phyloP scores from a whole-genome alignment of 495 filamentous ascomycete species.

The Aspergillus carlsbadensis region DNA sequence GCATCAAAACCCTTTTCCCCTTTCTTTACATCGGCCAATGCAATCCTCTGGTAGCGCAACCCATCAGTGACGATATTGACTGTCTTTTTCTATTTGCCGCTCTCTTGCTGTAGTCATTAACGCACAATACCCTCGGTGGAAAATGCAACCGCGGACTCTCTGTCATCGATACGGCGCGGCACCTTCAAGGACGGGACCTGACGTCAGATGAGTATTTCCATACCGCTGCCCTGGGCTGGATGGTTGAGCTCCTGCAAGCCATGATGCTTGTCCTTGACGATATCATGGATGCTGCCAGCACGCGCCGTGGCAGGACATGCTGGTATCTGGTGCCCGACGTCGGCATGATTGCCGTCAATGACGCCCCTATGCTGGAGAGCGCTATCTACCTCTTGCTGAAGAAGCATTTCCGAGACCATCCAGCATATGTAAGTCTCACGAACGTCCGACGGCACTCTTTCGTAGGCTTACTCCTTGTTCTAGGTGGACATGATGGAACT shows the following conservation, averaged over 20 bases:
- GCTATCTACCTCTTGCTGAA: slow-evolving; percentile 76
- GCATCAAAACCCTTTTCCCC: too few relatives aligned
- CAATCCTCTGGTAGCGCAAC: too few relatives aligned
- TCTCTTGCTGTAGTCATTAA: too few relatives aligned
- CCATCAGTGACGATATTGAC: too few relatives aligned
- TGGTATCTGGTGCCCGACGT: slow-evolving; percentile 82
- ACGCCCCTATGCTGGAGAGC: slow-evolving; percentile 80
- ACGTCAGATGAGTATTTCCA: slow-evolving; percentile 68
- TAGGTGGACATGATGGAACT: too few relatives aligned
- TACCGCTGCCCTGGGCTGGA: slow-evolving; percentile 77
- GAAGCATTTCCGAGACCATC: slow-evolving; percentile 73
- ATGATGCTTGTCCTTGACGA: slow-evolving; percentile 91
- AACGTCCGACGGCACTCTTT: slow-evolving; percentile 49
- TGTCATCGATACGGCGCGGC: slow-evolving; percentile 73
- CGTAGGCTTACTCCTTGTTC: too few relatives aligned
- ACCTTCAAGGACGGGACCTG: slow-evolving; percentile 66
- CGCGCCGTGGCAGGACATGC: slow-evolving; percentile 78
- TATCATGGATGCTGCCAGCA: slow-evolving; percentile 87
- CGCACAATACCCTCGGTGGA: slow-evolving; percentile 51
- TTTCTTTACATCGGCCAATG: too few relatives aligned
- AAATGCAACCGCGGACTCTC: slow-evolving; percentile 95
- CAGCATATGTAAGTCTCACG: slow-evolving; percentile 71
- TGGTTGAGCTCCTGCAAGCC: slow-evolving; percentile 86
- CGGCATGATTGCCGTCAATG: slow-evolving; percentile 87
- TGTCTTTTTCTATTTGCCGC: too few relatives aligned